These are phyloP conservation scores for Trametes meyenii DNA, from an alignment of 768 basidiomycete genomes.

Conservation along the genomic window DNA sequence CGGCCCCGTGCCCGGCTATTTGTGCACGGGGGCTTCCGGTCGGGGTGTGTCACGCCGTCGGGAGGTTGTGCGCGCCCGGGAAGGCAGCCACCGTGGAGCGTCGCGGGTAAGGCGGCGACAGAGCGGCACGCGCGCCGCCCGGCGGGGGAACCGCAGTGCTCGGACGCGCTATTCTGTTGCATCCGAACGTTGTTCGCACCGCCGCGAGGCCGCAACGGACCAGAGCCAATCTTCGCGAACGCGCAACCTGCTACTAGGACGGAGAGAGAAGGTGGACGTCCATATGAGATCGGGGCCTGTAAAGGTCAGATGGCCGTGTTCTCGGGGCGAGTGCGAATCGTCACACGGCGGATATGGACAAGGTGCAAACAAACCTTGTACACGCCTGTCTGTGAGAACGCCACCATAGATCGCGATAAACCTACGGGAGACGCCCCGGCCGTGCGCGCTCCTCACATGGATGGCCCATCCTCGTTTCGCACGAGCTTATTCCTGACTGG, in stretches of 20 bases:
- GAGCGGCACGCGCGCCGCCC: slow-evolving; percentile 2
- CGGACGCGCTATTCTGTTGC: slow-evolving; percentile 2
- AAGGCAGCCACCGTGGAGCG: slow-evolving; percentile 14
- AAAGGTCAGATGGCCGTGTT: slow-evolving; percentile 13
- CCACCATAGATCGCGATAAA: slow-evolving; percentile 16
- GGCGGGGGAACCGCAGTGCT: not conserved
- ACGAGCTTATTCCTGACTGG: slow-evolving; percentile 23
- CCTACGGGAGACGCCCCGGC: not conserved
- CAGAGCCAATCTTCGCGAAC: slow-evolving; percentile 7
- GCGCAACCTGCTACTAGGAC: not conserved
- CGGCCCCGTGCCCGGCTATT: slow-evolving; percentile 12
- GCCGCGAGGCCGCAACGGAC: slow-evolving; percentile 12
- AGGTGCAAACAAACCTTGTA: slow-evolving; percentile 3
- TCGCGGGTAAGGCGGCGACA: slow-evolving; percentile 21
- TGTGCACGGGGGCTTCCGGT: slow-evolving; percentile 5
- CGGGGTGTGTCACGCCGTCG: slow-evolving; percentile 5
- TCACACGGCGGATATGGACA: slow-evolving; percentile 8
- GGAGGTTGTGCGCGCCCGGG: slow-evolving; percentile 3
- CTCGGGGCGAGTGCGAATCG: slow-evolving; percentile 21
- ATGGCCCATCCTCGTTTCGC: slow-evolving; percentile 12
- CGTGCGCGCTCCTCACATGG: not conserved
- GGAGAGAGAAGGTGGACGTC: slow-evolving; percentile 1
- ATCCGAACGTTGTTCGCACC: slow-evolving; percentile 11
- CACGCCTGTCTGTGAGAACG: not conserved
- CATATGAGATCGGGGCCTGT: slow-evolving; percentile 21